Evolutionary conservation across 1,284 basidiomycete species (phyloP), one percentile per base, ranked within the genome.

Genomic region (Ganoderma multipileum): DNA sequence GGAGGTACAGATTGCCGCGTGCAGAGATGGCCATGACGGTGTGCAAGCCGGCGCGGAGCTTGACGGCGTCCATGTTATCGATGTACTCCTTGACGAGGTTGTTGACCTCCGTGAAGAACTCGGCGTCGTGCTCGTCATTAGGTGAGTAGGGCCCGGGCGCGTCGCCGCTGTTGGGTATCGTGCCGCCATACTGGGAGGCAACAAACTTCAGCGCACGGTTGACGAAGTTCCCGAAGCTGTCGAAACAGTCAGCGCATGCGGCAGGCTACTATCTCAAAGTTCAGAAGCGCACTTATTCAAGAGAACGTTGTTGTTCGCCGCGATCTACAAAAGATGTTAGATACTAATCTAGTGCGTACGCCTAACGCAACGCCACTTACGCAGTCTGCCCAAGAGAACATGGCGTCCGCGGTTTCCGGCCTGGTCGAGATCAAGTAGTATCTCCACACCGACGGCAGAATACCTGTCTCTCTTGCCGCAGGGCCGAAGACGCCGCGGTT

Each of bases 401-500:
- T 95, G 59, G 97, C 91, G 78, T 99, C 97, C 42, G 91, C 92
- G 11, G 91, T 96, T 82, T 99, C 98, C 16, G 98, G 98, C 65
- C 98, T 87, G 57, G 96, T 94, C 16, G 95, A 94, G 36, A 99
- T 85, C 23, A 99, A 86, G 81, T 98, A 99, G 82, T 98, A 99
- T 72, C 98, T 87, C 98, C 97, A 99, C 2, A 99, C 97, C 1
- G 95, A 95, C 0, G 95, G 83, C 39, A 97, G 94, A 55, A 98
- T 92, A 7, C 95, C 95, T 11, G 97, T 98, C 72, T 98, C 95
- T 75, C 90, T 94, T 0, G 98, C 98, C 50, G 93, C 93, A 73
- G 97, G 96, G 42, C 98, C 98, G 74, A 99, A 99, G 1, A 99
- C 98, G 68, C 98, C 98, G 68, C 98, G 92, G 75, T 96, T 96